phyloP scores from a whole-genome alignment of 129 eudicot genomes.

The Chrysanthemum seticuspe region DNA sequence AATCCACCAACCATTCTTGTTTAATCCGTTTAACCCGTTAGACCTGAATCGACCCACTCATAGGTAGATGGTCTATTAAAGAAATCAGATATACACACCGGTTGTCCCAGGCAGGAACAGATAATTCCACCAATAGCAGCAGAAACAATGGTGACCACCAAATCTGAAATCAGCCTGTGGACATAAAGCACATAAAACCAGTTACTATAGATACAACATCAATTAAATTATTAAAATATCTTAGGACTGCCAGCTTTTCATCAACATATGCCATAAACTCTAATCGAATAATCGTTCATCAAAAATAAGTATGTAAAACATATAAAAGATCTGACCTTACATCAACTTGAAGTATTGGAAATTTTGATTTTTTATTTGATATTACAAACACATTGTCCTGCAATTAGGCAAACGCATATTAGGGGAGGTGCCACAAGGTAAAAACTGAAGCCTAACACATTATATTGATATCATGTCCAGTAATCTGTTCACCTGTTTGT shows the following conservation, averaged over 20 bases:
- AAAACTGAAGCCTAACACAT: conserved; percentile 11
- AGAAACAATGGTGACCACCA: conserved; percentile 96
- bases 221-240: conserved; percentile 9
- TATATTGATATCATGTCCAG: neutral
- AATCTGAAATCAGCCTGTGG: conserved; percentile 87
- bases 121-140: conserved; percentile 98
- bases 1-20: neutral
- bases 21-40: neutral
- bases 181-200: neutral
- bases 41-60: neutral
- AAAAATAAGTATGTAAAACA: conserved; percentile 9
- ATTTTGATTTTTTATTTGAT: conserved; percentile 94
- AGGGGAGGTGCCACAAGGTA: conserved; percentile 22
- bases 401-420: conserved; percentile 28
- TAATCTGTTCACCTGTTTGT: conserved; percentile 60
- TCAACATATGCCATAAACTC: conserved; percentile 18
- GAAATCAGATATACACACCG: conserved; percentile 47
- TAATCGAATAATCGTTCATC: neutral
- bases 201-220: conserved; percentile 6
- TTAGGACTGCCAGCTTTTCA: conserved; percentile 1
- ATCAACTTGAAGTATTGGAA: conserved; percentile 98
- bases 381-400: conserved; percentile 98
- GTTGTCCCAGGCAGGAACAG: conserved; percentile 96
- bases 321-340: conserved; percentile 64
- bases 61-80: neutral